Evolutionary conservation across 169 alveolate species (phyloP), one percentile per base, ranked within the genome.

Genomic region (Eimeria tenella): DNA sequence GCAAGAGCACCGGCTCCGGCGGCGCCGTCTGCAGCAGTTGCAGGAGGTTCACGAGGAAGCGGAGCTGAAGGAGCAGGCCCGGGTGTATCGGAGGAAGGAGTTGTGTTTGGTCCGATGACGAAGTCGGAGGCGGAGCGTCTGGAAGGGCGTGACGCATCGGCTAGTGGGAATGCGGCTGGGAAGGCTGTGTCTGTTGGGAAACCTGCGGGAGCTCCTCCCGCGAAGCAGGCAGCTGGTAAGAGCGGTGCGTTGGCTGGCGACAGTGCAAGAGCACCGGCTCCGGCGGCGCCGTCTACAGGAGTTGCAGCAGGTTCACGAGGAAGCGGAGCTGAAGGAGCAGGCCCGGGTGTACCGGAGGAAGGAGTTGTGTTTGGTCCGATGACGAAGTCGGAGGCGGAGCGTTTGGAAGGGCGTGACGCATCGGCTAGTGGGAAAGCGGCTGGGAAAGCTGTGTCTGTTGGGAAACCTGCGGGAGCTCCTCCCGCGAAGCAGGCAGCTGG

Each of bases 71-170:
- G 65, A 7, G 65, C 13, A 13, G 65, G 13, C 13, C 19, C 13
- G 7, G 65, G 65, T 7, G 65, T 10, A 10, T 10, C 17, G 17
- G 88, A n/a, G 5, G 88, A 19, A 5, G 71, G 6, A 6, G 71
- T 4, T n/a, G 63, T 19, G 70, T 0, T 19, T 79, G 71, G 88
- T 5, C 71, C 71, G 21, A 19, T 79, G 88, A 1, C 68, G 53
- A 79, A 79, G 88, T 49, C 4, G 55, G 71, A 53, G 71, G 63
- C 23, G 4, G 88, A 79, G 10, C 25, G 71, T 17, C n/a, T 56
- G 65, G 65, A 13, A 56, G 65, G 7, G 65, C 13, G 7, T 9
- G 19, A 9, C 65, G 65, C 65, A 13, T 9, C 65, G 65, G 13
- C 13, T 7, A 56, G 65, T 13, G 13, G 65, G 65, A 56, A 56